These are phyloP conservation scores for Gyrodon lividus DNA, from an alignment of 768 basidiomycete species.

Conservation along the genomic window DNA sequence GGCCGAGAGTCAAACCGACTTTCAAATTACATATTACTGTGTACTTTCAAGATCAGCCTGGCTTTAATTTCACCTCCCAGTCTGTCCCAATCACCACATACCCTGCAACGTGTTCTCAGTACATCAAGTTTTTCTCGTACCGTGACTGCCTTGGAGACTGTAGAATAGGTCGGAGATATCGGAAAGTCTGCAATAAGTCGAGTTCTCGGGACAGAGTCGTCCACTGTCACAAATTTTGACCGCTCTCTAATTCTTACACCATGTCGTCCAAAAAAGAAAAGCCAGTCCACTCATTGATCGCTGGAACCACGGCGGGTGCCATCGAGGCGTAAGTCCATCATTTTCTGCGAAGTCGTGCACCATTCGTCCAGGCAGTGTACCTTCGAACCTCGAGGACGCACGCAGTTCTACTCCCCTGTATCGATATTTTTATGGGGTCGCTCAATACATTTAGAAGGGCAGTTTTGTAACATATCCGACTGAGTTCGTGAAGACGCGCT, in stretches of 20 bases:
- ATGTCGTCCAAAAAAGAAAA: conserved; percentile 71
- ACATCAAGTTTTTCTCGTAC: neutral
- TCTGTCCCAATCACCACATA: too few relatives aligned
- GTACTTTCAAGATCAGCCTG: too few relatives aligned
- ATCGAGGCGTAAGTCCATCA: conserved; percentile 76
- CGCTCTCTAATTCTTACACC: neutral
- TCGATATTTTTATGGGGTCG: conserved; percentile 2
- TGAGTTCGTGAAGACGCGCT: conserved; percentile 91
- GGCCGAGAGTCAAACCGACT: too few relatives aligned
- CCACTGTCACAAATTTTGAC: too few relatives aligned
- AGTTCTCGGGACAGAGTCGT: neutral
- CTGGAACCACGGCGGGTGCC: conserved; percentile 90
- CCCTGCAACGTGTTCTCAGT: neutral
- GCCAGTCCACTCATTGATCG: conserved; percentile 81
- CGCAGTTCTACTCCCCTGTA: neutral
- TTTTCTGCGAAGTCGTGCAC: too few relatives aligned
- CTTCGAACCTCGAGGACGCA: neutral
- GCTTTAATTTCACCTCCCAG: too few relatives aligned
- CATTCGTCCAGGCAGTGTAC: neutral
- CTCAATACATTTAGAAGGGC: conserved; percentile 39
- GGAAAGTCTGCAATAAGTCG: too few relatives aligned
- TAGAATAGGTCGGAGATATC: too few relatives aligned
- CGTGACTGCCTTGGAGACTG: too few relatives aligned
- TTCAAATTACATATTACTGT: too few relatives aligned
- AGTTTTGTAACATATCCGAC: conserved; percentile 87